Percentiles rank a stretch among this genome's conserved stretches.
Conservation (phyloP, 106 monocot genomes). For the Alisma plantagoaquatica region DNA sequence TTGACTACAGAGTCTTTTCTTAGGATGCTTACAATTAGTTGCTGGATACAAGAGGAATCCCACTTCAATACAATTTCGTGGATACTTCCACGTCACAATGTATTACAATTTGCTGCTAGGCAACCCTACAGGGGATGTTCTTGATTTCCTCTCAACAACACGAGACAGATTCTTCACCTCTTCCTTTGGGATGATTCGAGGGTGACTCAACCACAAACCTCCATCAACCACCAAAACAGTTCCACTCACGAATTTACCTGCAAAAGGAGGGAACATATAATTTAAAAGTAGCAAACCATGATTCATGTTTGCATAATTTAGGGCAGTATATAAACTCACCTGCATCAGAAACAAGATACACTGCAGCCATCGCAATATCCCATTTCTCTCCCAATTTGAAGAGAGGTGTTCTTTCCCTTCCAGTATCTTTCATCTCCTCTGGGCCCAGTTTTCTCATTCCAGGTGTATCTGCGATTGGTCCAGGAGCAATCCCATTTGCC, state of each 20-base stretch:
- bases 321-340: constrained; percentile 25
- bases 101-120: constrained; percentile 68
- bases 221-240: constrained; percentile 62
- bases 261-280: no score
- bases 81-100: no score
- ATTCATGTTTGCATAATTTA: no score
- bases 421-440: constrained; percentile 36
- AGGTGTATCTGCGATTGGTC: constrained; percentile 80
- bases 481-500: constrained; percentile 97
- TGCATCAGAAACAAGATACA: constrained; percentile 87
- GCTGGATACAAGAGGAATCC: no score
- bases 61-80: no score
- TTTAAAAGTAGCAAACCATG: no score
- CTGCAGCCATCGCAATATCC: constrained; percentile 90
- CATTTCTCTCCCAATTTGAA: constrained; percentile 62
- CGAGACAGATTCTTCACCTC: constrained; percentile 56
- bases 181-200: constrained; percentile 52
- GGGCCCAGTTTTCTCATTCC: constrained; percentile 78
- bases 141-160: constrained; percentile 56
- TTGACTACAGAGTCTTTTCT: no score
- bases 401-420: constrained; percentile 27
- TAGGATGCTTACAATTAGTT: no score
- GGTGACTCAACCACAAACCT: constrained; percentile 72
- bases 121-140: constrained; percentile 21
- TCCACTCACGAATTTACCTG: constrained; percentile 90